Conservation (phyloP, 805 yeast species). For the Starmerella floricola region DNA sequence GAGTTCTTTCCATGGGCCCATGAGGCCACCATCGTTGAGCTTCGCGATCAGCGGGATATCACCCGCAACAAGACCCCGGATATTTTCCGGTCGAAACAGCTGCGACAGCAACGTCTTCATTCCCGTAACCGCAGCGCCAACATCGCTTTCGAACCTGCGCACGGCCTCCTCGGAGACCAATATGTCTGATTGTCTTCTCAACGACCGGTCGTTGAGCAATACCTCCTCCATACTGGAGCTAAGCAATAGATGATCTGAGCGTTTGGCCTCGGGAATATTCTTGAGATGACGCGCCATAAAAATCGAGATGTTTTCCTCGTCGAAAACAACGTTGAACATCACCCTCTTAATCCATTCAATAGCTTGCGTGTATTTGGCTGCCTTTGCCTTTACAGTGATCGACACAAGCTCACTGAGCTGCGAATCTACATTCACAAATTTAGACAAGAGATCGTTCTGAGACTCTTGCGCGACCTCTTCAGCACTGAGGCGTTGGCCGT, state of each 20-base stretch:
- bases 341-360: constrained; percentile 66
- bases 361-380: constrained; percentile 50
- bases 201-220: constrained; percentile 46
- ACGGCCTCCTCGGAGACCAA: constrained; percentile 50
- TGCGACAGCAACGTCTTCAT: constrained; percentile 42
- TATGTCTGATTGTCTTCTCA: constrained; percentile 53
- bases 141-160: constrained; percentile 39
- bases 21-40: constrained; percentile 31
- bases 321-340: constrained; percentile 56
- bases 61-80: constrained; percentile 60
- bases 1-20: constrained; percentile 37
- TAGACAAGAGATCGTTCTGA: constrained; percentile 55
- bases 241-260: constrained; percentile 55
- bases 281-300: constrained; percentile 51
- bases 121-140: constrained; percentile 35
- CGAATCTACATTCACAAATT: constrained; percentile 44
- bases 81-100: constrained; percentile 46
- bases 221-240: constrained; percentile 46
- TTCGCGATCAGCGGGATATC: constrained; percentile 40
- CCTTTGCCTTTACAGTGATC: constrained; percentile 49
- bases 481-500: constrained; percentile 48
- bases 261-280: constrained; percentile 47
- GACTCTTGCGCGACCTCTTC: constrained; percentile 66
- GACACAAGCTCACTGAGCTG: constrained; percentile 55
- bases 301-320: constrained; percentile 55